Base-by-base conservation (phyloP, 495 filamentous ascomycete species). In the Penicillium lagena region DNA sequence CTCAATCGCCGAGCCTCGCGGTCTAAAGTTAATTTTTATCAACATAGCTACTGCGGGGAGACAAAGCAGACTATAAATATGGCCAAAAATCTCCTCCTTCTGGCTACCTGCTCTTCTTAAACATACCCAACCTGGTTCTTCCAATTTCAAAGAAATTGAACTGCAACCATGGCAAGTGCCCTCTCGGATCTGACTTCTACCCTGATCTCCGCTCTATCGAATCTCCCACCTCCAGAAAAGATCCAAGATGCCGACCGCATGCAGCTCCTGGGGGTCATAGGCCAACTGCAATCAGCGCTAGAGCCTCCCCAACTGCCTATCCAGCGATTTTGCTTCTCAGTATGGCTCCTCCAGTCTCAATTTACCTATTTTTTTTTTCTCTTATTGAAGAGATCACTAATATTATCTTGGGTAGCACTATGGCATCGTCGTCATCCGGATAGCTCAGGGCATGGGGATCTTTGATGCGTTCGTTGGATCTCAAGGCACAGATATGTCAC, bases 391-490 rank as follows among this genome's bases (percentile, higher is more conserved):
- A 10, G 32, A 34, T 34, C 32, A 34, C 7, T 12, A 22, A 22
- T 22, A 22, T 22, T 0, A 4, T 6, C 6, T 22, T 22, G 22
- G 2, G 2, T 34, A 52, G 49, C 40, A 37, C 29, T 48, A 52
- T 31, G 35, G 9, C 14, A 35, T 47, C 15, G 34, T 34, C 22
- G 7, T 17, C 0, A 47, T 55, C 29, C 47, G 52, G 13, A 36
- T 48, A 7, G 47, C 52, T 11, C 43, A 47, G 31, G 54, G 54
- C 1, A 57, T 57, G 54, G 54, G 54, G 11, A 45, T 57, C 12
- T 57, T 57, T 39, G 49, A 57, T 32, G 46, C 50, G 12, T 57
- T 57, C 15, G 39, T 40, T 13, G 32, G 17, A 15, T 15, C 43
- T 9, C 10, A 39, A 9, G 54, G 46, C 17, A n/a, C 15, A 4